A percentile compares a stretch with the other conserved stretches of the same genome.
Conservation (phyloP, 352 stramenopile genomes). For the Phytopythium vexans region DNA sequence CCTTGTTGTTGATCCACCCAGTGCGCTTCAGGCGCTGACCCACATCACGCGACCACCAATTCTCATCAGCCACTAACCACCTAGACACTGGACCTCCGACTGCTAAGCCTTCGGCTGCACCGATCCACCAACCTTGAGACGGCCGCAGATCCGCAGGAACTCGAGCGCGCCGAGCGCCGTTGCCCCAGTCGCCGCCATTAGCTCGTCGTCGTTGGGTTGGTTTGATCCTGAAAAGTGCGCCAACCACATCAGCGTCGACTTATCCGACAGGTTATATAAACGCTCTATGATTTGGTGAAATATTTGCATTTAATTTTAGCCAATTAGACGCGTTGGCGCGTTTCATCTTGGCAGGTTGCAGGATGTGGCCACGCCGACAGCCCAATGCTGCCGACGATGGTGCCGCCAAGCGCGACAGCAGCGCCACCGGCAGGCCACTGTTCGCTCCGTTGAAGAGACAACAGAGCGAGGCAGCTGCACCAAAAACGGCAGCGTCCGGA, state of each 20-base stretch:
- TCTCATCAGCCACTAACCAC: neutral
- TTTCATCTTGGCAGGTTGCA: slow-evolving; percentile 1
- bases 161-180: slow-evolving; percentile 71
- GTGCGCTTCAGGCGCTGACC: slow-evolving; percentile 86
- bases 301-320: slow-evolving; percentile 9
- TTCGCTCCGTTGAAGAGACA: neutral
- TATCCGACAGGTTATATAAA: neutral
- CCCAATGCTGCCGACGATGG: neutral
- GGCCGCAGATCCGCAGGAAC: slow-evolving; percentile 76
- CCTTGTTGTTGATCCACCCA: slow-evolving; percentile 91
- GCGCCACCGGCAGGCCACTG: neutral
- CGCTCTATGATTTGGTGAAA: slow-evolving; percentile 5
- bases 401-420: slow-evolving; percentile 1
- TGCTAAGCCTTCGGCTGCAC: neutral
- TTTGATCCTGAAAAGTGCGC: neutral
- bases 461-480: too few species aligned
- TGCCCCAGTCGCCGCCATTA: slow-evolving; percentile 34
- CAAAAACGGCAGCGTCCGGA: too few species aligned
- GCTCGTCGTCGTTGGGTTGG: slow-evolving; percentile 1
- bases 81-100: neutral
- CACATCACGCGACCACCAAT: neutral
- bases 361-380: slow-evolving; percentile 44
- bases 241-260: neutral
- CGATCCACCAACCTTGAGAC: slow-evolving; percentile 56
- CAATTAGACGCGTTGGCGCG: slow-evolving; percentile 26